Base-by-base conservation (phyloP, 2,329 filamentous ascomycete genomes). In the Atkinsonella hypoxylon region DNA sequence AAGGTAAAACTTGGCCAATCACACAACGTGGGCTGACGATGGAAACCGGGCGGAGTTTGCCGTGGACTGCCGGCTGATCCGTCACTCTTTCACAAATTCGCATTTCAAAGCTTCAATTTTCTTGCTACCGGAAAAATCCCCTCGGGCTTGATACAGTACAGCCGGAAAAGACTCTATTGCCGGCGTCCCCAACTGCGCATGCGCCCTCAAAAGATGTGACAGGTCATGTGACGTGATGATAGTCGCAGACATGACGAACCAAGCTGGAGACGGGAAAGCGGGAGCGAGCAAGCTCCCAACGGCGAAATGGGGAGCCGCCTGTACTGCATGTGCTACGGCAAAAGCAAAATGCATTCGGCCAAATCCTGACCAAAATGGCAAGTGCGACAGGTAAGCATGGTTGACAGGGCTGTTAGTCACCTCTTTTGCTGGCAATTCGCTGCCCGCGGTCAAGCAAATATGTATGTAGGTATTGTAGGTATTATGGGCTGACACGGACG, bases 321-420 rank as follows among this genome's bases (percentile, higher is more conserved):
- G 73, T 47, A 64, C 70, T 5, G 63, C 71, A 1, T 76, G 74
- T 55, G 71, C 74, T 7, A 63, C 67, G 12, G 71, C 74, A 32
- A 76, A 76, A 55, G 72, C 73, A 8, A 76, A 75, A 54, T 76
- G 74, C 53, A 67, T 76, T 43, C 68, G 72, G 9, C 67, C 70
- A 7, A 68, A 67, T 50, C 56, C 61, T 4, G 52, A 56, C 2
- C 55, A 60, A 0, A 65, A 64, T 1, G 57, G 69, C 17, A 75
- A 73, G 54, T 76, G 73, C 52, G 73, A 76, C 51, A 66, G 69
- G 68, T 71, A 52, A 57, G 63, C 17, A 31, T 41, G 13, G 41
- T 30, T 18, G 20, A 36, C 11, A 22, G 11, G 15, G n/a, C 10
- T 26, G 41, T 32, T 30, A 13, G 38, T 26, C 26, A 26, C 5